Percentiles rank a stretch among this genome's conserved stretches.
Evolutionary conservation across 768 basidiomycete genomes (phyloP).

Genomic region (Galerina marginata): DNA sequence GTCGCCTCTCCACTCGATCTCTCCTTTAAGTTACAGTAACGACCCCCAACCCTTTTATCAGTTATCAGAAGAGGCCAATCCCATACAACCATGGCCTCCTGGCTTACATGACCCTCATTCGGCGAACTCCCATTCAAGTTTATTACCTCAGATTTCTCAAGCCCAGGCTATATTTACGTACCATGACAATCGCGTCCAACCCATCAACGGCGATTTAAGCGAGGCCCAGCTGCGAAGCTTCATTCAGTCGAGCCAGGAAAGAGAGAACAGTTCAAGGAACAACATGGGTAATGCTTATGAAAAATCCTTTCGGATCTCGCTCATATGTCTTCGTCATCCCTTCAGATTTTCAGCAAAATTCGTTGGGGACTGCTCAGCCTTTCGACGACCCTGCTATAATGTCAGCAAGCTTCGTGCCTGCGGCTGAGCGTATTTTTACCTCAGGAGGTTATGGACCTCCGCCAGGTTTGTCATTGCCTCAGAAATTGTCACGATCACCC

Average conservation of each 20-base stretch:
- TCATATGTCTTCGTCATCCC: background rate
- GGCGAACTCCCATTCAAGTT: constrained; percentile 34
- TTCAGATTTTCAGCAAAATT: constrained; percentile 20
- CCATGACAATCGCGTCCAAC: constrained; percentile 55
- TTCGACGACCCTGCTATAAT: constrained; percentile 83
- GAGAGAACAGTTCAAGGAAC: constrained; percentile 37
- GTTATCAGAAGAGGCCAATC: constrained; percentile 15
- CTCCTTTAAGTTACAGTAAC: constrained; percentile 56
- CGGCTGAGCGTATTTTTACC: constrained; percentile 36
- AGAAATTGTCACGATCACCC: constrained; percentile 32
- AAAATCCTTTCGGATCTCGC: background rate
- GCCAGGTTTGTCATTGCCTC: constrained; percentile 63
- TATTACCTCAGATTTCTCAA: constrained; percentile 50
- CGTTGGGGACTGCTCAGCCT: constrained; percentile 40
- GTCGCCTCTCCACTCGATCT: constrained; percentile 61
- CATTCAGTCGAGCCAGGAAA: constrained; percentile 72
- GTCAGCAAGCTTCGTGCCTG: constrained; percentile 66
- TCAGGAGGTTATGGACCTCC: constrained; percentile 61
- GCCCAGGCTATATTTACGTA: constrained; percentile 42
- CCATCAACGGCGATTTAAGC: constrained; percentile 59
- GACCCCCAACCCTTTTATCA: constrained; percentile 52
- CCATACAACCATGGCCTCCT: constrained; percentile 22
- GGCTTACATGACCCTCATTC: constrained; percentile 30
- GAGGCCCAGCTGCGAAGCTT: constrained; percentile 81
- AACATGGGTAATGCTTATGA: constrained; percentile 23